These are phyloP conservation scores for Mycena indigotica DNA, from an alignment of 768 basidiomycete species.

Conservation along the genomic window DNA sequence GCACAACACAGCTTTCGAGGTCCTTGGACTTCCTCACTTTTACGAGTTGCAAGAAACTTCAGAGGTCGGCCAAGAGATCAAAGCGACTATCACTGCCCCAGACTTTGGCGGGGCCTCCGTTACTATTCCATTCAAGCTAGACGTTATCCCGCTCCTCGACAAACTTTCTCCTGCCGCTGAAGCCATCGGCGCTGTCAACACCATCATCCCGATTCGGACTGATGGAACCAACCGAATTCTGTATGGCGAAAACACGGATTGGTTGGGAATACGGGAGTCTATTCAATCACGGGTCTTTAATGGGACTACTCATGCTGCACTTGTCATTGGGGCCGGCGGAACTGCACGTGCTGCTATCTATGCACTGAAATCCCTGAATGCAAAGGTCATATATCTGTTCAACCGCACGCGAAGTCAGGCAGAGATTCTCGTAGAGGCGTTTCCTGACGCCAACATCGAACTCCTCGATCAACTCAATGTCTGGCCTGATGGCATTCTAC, in stretches of 20 bases:
- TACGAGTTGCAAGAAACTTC: constrained; percentile 81
- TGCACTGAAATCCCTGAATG: constrained; percentile 72
- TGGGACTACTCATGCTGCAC: constrained; percentile 48
- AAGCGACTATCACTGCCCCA: constrained; percentile 57
- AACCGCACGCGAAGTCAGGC: constrained; percentile 85
- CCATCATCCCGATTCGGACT: constrained; percentile 63
- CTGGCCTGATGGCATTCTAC: constrained; percentile 46
- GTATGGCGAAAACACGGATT: constrained; percentile 95
- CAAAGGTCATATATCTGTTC: constrained; percentile 76
- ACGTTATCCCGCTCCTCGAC: constrained; percentile 84
- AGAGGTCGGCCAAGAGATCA: constrained; percentile 65
- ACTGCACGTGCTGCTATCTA: constrained; percentile 94
- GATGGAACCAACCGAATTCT: constrained; percentile 52
- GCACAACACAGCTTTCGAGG: constrained; percentile 85
- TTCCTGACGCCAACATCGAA: constrained; percentile 65
- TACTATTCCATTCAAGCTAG: constrained; percentile 94
- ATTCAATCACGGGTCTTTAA: constrained; percentile 47
- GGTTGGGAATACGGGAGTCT: constrained; percentile 78
- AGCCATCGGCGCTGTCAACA: constrained; percentile 94
- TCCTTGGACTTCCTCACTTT: constrained; percentile 80
- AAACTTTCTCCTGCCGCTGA: constrained; percentile 77
- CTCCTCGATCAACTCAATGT: constrained; percentile 59
- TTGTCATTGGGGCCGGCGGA: constrained; percentile 95
- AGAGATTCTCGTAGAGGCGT: constrained; percentile 61
- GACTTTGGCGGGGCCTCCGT: constrained; percentile 95